Evolutionary conservation across 1,139 yeast species (phyloP).

Genomic region (Hansenula lynferdii): DNA sequence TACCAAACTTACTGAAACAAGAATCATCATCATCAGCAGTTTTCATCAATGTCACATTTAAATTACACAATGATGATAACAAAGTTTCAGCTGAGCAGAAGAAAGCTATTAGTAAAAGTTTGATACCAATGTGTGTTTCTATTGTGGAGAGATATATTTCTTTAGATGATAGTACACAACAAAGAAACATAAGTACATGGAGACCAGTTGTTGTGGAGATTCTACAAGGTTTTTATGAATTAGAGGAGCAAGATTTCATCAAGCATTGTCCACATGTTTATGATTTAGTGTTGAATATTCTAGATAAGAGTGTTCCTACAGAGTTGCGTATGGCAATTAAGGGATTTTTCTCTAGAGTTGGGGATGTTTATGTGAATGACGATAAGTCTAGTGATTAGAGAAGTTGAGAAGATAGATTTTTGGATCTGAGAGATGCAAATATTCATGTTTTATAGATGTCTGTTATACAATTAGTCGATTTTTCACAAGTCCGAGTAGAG

Average conservation of each 20-base stretch:
- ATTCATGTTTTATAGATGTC: too few relatives aligned
- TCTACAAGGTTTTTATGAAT: constrained; percentile 71
- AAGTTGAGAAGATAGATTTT: too few relatives aligned
- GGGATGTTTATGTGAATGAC: constrained; percentile 44
- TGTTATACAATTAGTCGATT: too few relatives aligned
- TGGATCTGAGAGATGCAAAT: too few relatives aligned
- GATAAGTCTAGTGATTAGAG: constrained; percentile 5
- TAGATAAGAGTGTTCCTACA: constrained; percentile 63
- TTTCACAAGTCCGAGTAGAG: too few relatives aligned
- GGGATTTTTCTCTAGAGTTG: constrained; percentile 63
- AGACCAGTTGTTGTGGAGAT: constrained; percentile 89
- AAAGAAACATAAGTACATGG: constrained; percentile 80
- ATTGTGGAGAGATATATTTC: constrained; percentile 67
- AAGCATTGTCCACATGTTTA: constrained; percentile 64
- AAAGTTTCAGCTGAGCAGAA: constrained; percentile 31
- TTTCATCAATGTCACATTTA: constrained; percentile 73
- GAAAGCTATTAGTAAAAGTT: constrained; percentile 28
- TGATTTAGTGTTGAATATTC: constrained; percentile 56
- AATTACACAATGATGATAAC: constrained; percentile 63
- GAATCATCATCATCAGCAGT: constrained; percentile 91
- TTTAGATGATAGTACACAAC: constrained; percentile 72
- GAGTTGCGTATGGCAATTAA: constrained; percentile 69
- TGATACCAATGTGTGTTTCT: constrained; percentile 68
- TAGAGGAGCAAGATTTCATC: constrained; percentile 72
- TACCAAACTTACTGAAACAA: constrained; percentile 88